Evolutionary conservation across 306 rosid genomes (phyloP), one percentile per base, ranked within the genome.

Genomic region (Bauhinia variegata): DNA sequence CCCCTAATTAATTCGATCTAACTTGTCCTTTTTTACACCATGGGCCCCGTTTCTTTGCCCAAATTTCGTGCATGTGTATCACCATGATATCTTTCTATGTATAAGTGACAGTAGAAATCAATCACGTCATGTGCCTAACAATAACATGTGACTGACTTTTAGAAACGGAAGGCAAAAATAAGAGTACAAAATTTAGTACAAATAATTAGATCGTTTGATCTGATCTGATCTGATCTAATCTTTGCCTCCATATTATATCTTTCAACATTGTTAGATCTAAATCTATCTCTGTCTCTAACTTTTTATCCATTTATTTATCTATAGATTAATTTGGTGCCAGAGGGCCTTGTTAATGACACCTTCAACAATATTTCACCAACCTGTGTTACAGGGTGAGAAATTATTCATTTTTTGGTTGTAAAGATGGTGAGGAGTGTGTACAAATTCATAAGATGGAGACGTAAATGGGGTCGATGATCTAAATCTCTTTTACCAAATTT

Each of bases 41-140:
- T 9, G 82, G 85, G 77, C 19, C 84, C 85, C 82, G 71, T 71
- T 6, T 53, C n/a, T 47, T 52, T 73, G 62, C 54, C 60, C 82
- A 68, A 53, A 9, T 62, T 71, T 71, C 31, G 42, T 67, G 70
- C 67, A 71, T 43, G 18, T 76, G 68, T 75, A 42, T n/a, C n/a
- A n/a, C n/a, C n/a, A n/a, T 52, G 41, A 32, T 43, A 60, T 75
- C 81, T 74, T 74, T 79, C 70, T 63, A 80, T 46, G 43, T 31
- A 71, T 31, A 49, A 54, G 71, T 54, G 47, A 34, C 70, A 67
- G 70, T 63, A 60, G 15, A 65, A 36, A 36, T 71, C 78, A 78
- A 75, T 73, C 86, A 85, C 65, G 31, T 82, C 87, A 85, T 79
- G 87, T 77, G 83, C 76, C 42, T 47, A 53, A 43, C n/a, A n/a